A percentile compares a stretch with the other conserved stretches of the same genome.
Conservation (phyloP, 805 yeast genomes). For the Spathaspora boniae region DNA sequence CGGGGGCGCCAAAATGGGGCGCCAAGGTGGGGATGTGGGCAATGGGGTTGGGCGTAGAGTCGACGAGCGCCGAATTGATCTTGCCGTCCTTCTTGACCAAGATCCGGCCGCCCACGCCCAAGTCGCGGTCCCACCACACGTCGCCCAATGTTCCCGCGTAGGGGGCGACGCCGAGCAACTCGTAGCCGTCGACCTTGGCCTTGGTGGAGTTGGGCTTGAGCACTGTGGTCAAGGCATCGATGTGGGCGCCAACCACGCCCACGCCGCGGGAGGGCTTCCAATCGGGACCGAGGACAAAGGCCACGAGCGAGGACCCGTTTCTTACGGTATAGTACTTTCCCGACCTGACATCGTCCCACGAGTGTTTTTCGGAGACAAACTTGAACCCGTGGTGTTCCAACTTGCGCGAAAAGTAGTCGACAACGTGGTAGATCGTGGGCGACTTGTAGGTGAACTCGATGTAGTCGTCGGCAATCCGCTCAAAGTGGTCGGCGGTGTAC, state of each 20-base stretch:
- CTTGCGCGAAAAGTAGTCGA: constrained; percentile 44
- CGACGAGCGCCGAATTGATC: constrained; percentile 44
- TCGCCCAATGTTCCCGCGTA: constrained; percentile 68
- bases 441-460: constrained; percentile 66
- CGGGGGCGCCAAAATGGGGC: constrained; percentile 76
- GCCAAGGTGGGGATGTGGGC: constrained; percentile 85
- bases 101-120: constrained; percentile 80
- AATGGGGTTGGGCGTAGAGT: constrained; percentile 63
- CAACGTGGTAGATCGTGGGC: constrained; percentile 78
- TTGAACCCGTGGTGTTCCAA: constrained; percentile 60
- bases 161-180: constrained; percentile 78
- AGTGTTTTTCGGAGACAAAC: constrained; percentile 59
- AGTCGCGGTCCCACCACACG: constrained; percentile 81
- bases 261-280: constrained; percentile 67
- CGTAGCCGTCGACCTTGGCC: constrained; percentile 65
- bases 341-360: constrained; percentile 45
- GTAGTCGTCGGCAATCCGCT: constrained; percentile 43
- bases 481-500: constrained; percentile 18
- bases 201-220: constrained; percentile 72
- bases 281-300: constrained; percentile 63
- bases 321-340: constrained; percentile 68
- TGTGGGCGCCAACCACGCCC: constrained; percentile 71
- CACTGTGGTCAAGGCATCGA: constrained; percentile 65
- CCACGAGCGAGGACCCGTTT: constrained; percentile 64
- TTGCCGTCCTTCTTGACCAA: constrained; percentile 42